These are phyloP conservation scores for Maudiozyma serrabonitensis DNA, from an alignment of 805 yeast genomes.

Conservation along the genomic window DNA sequence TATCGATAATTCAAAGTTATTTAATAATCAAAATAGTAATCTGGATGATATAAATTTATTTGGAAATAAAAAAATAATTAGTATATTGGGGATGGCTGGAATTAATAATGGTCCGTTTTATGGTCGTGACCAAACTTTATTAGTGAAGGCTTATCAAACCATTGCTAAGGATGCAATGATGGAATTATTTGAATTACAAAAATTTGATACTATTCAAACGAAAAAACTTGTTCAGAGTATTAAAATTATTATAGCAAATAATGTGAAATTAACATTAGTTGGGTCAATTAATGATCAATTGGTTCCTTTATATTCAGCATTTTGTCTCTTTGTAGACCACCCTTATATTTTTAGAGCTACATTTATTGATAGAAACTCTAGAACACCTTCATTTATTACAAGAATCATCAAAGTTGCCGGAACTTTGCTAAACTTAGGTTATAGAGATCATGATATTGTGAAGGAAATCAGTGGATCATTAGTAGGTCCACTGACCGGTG, in stretches of 20 bases:
- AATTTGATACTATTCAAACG: conserved; percentile 62
- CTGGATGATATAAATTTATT: conserved; percentile 3
- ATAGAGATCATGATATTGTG: conserved; percentile 75
- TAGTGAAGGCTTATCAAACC: conserved; percentile 81
- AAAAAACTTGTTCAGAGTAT: conserved; percentile 59
- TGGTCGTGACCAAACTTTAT: conserved; percentile 77
- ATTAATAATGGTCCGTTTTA: conserved; percentile 88
- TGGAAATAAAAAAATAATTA: conserved; percentile 38
- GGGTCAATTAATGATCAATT: conserved; percentile 91
- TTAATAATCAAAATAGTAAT: conserved; percentile 9
- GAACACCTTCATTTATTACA: conserved; percentile 70
- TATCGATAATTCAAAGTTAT: conserved; percentile 24
- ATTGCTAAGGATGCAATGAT: conserved; percentile 79
- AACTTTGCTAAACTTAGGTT: conserved; percentile 65
- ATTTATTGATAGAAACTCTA: conserved; percentile 73
- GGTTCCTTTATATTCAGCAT: conserved; percentile 84
- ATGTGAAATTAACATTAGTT: conserved; percentile 69
- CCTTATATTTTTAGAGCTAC: conserved; percentile 87
- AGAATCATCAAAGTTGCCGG: conserved; percentile 66
- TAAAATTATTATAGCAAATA: conserved; percentile 51
- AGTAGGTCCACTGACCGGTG: conserved; percentile 90
- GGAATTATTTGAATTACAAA: conserved; percentile 84
- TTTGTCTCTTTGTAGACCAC: conserved; percentile 72
- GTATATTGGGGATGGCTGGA: conserved; percentile 91
- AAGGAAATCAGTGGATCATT: conserved; percentile 70